Conservation (phyloP, 2,329 filamentous ascomycete genomes). For the Penicillium sumatraense region DNA sequence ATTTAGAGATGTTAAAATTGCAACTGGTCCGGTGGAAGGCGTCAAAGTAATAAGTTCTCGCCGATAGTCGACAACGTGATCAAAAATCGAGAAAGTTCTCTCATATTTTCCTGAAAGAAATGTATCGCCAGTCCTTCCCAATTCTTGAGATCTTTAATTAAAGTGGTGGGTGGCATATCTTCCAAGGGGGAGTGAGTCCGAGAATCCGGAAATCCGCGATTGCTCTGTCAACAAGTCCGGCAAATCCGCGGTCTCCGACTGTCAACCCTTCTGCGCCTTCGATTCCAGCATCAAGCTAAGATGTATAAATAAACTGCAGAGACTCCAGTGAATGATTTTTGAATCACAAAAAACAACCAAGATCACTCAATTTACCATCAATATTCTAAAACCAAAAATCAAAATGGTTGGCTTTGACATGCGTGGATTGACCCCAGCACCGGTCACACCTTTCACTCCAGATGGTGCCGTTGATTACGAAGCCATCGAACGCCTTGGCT, state of each 20-base stretch:
- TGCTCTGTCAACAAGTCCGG: too few relatives aligned
- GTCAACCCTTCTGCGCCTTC: too few relatives aligned
- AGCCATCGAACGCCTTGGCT: conserved; percentile 58
- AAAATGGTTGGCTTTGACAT: conserved; percentile 48
- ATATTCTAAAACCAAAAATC: background rate
- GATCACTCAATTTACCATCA: background rate
- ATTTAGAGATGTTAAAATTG: conserved; percentile 3
- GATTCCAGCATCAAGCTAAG: too few relatives aligned
- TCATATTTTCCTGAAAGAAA: background rate
- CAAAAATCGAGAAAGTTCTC: too few relatives aligned
- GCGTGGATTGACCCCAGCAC: conserved; percentile 55
- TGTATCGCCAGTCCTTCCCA: too few relatives aligned
- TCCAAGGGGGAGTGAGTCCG: background rate
- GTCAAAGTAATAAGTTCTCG: background rate
- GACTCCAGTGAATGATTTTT: too few relatives aligned
- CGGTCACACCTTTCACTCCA: conserved; percentile 57
- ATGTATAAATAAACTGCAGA: too few relatives aligned
- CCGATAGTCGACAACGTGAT: background rate
- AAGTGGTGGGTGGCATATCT: too few relatives aligned
- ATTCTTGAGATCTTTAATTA: too few relatives aligned
- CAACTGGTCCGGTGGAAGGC: conserved; percentile 6
- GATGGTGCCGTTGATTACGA: conserved; percentile 56
- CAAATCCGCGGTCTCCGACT: too few relatives aligned
- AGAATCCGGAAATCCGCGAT: background rate
- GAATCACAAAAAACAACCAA: background rate